phyloP scores from a whole-genome alignment of 768 basidiomycete genomes.

The Boletus pseudo-olivaceus region DNA sequence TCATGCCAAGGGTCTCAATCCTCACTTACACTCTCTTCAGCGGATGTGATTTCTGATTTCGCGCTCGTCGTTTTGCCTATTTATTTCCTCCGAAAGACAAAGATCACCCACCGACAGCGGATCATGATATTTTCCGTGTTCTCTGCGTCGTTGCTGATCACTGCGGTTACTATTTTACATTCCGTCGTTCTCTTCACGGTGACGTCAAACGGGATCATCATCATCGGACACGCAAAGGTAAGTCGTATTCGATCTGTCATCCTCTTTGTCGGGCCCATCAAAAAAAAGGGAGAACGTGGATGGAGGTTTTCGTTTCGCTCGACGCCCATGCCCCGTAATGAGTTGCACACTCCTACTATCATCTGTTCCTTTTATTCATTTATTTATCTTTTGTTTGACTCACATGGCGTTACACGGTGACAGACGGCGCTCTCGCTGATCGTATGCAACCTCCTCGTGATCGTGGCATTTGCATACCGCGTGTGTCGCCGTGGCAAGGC shows the following conservation, averaged over 20 bases:
- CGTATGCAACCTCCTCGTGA: constrained; percentile 27
- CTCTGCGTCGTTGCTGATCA: constrained; percentile 17
- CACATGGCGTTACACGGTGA: background rate
- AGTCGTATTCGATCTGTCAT: background rate
- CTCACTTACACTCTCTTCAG: constrained; percentile 1
- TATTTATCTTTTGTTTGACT: background rate
- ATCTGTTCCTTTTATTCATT: too few relatives aligned
- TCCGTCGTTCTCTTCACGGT: constrained; percentile 4
- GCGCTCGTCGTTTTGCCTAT: constrained; percentile 19
- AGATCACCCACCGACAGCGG: constrained; percentile 9
- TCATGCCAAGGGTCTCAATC: background rate
- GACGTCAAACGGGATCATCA: background rate
- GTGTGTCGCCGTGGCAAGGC: constrained; percentile 1
- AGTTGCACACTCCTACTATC: too few relatives aligned
- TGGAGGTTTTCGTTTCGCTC: background rate
- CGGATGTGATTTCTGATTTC: constrained; percentile 19
- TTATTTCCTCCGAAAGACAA: constrained; percentile 2
- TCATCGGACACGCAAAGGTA: constrained; percentile 25
- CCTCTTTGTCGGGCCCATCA: background rate
- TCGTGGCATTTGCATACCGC: constrained; percentile 21
- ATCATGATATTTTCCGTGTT: constrained; percentile 20
- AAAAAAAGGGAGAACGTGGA: background rate
- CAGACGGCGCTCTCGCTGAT: constrained; percentile 23
- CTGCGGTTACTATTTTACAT: constrained; percentile 18
- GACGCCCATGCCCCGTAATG: background rate